Base-by-base conservation (phyloP, 768 basidiomycete genomes). In the Suillus alpinus region DNA sequence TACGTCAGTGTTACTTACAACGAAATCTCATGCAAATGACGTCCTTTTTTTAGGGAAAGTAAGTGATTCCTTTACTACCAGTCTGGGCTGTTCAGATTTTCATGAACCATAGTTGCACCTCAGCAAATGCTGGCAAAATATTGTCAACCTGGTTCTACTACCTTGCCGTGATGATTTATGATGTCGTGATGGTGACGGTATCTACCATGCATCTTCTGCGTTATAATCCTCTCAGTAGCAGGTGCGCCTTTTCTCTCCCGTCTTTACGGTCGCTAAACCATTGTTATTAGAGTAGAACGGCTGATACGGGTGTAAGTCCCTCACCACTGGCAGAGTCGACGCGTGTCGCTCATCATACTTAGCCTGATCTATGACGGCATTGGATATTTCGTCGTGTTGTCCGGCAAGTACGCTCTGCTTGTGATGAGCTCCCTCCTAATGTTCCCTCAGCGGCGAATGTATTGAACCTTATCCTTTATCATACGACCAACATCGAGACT, bases 281-380 rank as follows among this genome's bases (percentile, higher is more conserved):
- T 44, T 8, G 34, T 39, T 58, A 52, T 53, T 47, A 73, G 72
- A 60, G 56, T 69, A 32, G 59, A 66, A 29, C 73, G 68, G 36
- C 44, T 73, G 57, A 69, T 74, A 39, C 62, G 62, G 58, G 69
- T 73, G 73, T 73, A 65, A 65, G 69, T 0, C 16, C 13, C 40
- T 18, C 26, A 44, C 43, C 14, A 5, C 20, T 47, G 44, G 56
- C 40, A 52, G 46, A 32, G 47, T 32, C 65, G 2, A 72, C 32
- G 12, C 40, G 43, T n/a, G n/a, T 44, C 13, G 31, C 14, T 39
- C 20, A 20, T 13, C 9, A 63, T n/a, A 16, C 37, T 3, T 62
- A 89, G 86, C 73, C 84, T 89, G 83, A 73, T 90, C 4, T 85
- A 83, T 57, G 86, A 90, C 64, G 88, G 88, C 32, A 71, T 89